Evolutionary conservation across 805 yeast genomes (phyloP).

Genomic region (Kluyveromyces siamensis): DNA sequence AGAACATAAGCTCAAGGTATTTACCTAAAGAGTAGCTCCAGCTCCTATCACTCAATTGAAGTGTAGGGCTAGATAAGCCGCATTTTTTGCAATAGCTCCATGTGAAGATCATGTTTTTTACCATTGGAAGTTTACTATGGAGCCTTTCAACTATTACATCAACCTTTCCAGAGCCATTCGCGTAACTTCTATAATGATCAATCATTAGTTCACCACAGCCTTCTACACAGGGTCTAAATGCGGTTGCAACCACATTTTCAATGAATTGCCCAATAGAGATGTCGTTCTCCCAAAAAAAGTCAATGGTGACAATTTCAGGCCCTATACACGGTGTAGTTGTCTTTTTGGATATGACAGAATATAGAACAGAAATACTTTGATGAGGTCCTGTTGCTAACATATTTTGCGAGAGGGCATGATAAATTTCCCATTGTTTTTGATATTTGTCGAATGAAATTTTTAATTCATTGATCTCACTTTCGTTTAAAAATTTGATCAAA

Average conservation of each 20-base stretch:
- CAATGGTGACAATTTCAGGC: conserved; percentile 76
- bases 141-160: conserved; percentile 64
- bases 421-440: conserved; percentile 61
- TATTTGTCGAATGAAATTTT: conserved; percentile 26
- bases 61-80: conserved; percentile 61
- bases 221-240: conserved; percentile 61
- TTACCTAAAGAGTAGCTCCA: conserved; percentile 93
- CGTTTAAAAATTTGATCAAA: conserved; percentile 26
- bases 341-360: conserved; percentile 72
- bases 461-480: conserved; percentile 24
- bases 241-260: conserved; percentile 68
- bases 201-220: conserved; percentile 64
- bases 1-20: conserved; percentile 76
- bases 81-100: conserved; percentile 91
- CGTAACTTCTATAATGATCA: conserved; percentile 80
- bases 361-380: conserved; percentile 68
- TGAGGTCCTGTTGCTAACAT: conserved; percentile 64
- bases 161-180: conserved; percentile 77
- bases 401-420: conserved; percentile 41
- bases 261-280: conserved; percentile 82
- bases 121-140: conserved; percentile 46
- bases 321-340: conserved; percentile 90
- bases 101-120: conserved; percentile 63
- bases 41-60: conserved; percentile 76
- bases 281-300: conserved; percentile 86